These are phyloP conservation scores for Aspergillus melleus DNA, from an alignment of 2,329 filamentous ascomycete genomes.

Conservation along the genomic window DNA sequence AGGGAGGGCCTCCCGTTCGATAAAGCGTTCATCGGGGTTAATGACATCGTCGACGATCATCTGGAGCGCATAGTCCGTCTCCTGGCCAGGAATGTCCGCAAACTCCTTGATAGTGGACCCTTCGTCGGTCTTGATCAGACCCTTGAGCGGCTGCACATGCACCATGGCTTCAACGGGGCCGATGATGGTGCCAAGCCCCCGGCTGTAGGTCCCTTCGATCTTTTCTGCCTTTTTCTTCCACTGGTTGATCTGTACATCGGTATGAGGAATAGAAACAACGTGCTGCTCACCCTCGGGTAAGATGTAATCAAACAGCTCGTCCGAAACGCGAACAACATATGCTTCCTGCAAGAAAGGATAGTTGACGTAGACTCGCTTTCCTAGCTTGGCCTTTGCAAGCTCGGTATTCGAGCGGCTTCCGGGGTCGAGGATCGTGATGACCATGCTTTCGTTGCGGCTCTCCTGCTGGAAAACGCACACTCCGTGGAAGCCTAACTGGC, in stretches of 20 bases:
- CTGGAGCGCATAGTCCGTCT: constrained; percentile 89
- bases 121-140: constrained; percentile 83
- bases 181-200: constrained; percentile 83
- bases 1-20: constrained; percentile 83
- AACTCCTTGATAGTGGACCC: constrained; percentile 94
- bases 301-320: constrained; percentile 88
- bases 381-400: constrained; percentile 75
- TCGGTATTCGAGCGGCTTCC: constrained; percentile 70
- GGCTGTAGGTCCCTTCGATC: constrained; percentile 86
- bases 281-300: constrained; percentile 66
- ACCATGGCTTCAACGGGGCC: constrained; percentile 85
- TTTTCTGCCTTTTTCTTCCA: constrained; percentile 81
- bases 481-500: constrained; percentile 79
- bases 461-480: constrained; percentile 95
- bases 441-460: constrained; percentile 94
- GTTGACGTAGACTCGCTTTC: constrained; percentile 83
- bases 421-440: constrained; percentile 77
- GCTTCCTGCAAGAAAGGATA: constrained; percentile 96
- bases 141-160: constrained; percentile 91
- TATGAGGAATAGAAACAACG: constrained; percentile 69
- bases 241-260: constrained; percentile 72
- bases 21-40: constrained; percentile 88
- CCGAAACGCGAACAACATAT: constrained; percentile 82
- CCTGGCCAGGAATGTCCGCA: constrained; percentile 77
- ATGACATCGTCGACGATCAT: constrained; percentile 85